Base-by-base conservation (phyloP, 805 yeast species). In the Candida lessepsii region DNA sequence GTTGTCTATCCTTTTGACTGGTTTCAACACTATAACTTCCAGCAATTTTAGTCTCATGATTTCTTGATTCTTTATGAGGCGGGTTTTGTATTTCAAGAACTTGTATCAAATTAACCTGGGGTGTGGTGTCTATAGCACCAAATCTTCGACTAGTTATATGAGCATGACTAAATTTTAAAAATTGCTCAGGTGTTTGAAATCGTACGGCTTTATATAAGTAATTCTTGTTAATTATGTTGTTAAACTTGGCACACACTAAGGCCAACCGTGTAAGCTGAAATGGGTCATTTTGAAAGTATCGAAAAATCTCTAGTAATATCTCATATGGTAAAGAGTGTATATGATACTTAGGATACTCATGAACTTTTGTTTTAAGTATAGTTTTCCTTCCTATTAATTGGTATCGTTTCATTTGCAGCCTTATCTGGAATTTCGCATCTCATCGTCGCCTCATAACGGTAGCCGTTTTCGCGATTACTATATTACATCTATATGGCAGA, bases 401-500 rank as follows among this genome's bases (percentile, higher is more conserved):
- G 44, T 70, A 63, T 37, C 63, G 59, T 42, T 53, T 61, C 73
- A 67, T 67, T 32, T 32, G 35, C 35, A 32, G 35, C 18, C n/a
- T 29, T 29, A 29, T 19, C 33, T 19, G 9, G 17, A 18, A 9
- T 13, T 21, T 20, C 15, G n/a, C 10, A 7, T 20, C 23, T 30
- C n/a, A 21, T 4, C 11, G 10, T 18, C 21, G 13, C 13, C 19
- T 29, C 10, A 30, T n/a, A n/a, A n/a, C n/a, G n/a, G n/a, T n/a
- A n/a, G n/a, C n/a, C n/a, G n/a, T n/a, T n/a, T n/a, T n/a, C n/a
- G n/a, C n/a, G n/a, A n/a, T n/a, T n/a, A n/a, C n/a, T n/a, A n/a
- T n/a, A n/a, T n/a, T n/a, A n/a, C 9, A 3, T 27, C 9, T 15
- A 4, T 6, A 61, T 64, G 70, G 81, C 91, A 1, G 86, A 86